Base-by-base conservation (phyloP, 2,329 filamentous ascomycete genomes). In the Penicillium psychrosexuale region DNA sequence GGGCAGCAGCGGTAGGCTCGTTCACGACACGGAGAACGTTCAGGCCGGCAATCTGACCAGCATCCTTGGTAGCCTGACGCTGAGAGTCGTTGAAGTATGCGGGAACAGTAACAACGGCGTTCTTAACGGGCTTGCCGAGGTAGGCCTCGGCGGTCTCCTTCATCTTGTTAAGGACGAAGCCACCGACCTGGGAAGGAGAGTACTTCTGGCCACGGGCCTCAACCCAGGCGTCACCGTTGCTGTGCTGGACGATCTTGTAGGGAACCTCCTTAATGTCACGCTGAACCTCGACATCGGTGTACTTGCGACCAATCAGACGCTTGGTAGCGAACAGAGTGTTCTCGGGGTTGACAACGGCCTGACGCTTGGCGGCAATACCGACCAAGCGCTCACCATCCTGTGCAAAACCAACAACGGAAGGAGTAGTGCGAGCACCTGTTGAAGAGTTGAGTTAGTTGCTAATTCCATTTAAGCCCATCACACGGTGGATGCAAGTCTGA, bases 11-110 rank as follows among this genome's bases (percentile, higher is more conserved):
- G 65, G 93, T 97, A 58, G 93, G 93, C 84, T 97, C 93, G 83
- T 97, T 97, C 64, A 97, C 91, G 58, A 97, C 91, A 85, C 93
- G 92, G 69, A 96, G 89, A 66, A 97, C 93, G 76, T 97, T 96
- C 52, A 97, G 85, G 74, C 93, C 93, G 69, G 93, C 85, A 70
- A 97, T 97, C 77, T 96, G 90, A 79, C 93, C 93, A 64, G 93
- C 93, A 74, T 97, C 92, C 85, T 97, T 97, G 78, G 92, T 97
- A 67, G 91, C 91, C 80, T 97, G 93, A 80, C 92, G 90, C 81
- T 97, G 92, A 58, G 90, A 92, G 78, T 97, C 92, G 79, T 97
- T 97, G 85, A 97, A 97, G 84, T 97, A 97, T 69, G 92, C 92
- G 61, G 92, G 92, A 36, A 97, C 92, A 59, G 93, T 97, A 67